Evolutionary conservation across 768 basidiomycete genomes (phyloP).

Genomic region (Lactarius indigo): DNA sequence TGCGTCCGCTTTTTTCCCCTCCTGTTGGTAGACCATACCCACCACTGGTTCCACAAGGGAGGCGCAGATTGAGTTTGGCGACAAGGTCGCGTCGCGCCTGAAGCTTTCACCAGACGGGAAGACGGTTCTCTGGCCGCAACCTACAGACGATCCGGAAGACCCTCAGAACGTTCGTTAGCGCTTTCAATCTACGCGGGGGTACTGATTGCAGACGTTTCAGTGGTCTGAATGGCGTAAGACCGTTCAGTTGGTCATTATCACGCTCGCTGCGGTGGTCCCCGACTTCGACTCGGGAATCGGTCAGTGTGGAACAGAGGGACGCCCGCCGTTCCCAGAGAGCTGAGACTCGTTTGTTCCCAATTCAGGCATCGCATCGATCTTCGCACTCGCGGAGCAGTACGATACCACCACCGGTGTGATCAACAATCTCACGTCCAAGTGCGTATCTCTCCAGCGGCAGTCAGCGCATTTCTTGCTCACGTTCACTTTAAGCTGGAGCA

Average conservation of each 20-base stretch:
- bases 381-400: constrained; percentile 53
- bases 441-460: background rate
- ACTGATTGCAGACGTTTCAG: constrained; percentile 31
- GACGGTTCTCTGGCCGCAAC: constrained; percentile 68
- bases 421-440: constrained; percentile 59
- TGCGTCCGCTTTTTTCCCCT: constrained; percentile 31
- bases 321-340: background rate
- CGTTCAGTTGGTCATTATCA: constrained; percentile 56
- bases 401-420: constrained; percentile 53
- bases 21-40: background rate
- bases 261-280: constrained; percentile 60
- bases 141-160: constrained; percentile 57
- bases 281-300: constrained; percentile 68
- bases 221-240: constrained; percentile 54
- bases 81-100: constrained; percentile 47
- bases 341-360: background rate
- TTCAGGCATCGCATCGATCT: constrained; percentile 58
- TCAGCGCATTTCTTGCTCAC: background rate
- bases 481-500: constrained; percentile 50
- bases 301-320: constrained; percentile 26
- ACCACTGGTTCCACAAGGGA: constrained; percentile 39
- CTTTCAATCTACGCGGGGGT: background rate
- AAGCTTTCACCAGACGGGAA: constrained; percentile 57
- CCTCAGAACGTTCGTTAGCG: constrained; percentile 52
- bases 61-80: constrained; percentile 60